Evolutionary conservation across 2,329 filamentous ascomycete species (phyloP), one percentile per base, ranked within the genome.

Genomic region (Tolypocladium guangdongense): DNA sequence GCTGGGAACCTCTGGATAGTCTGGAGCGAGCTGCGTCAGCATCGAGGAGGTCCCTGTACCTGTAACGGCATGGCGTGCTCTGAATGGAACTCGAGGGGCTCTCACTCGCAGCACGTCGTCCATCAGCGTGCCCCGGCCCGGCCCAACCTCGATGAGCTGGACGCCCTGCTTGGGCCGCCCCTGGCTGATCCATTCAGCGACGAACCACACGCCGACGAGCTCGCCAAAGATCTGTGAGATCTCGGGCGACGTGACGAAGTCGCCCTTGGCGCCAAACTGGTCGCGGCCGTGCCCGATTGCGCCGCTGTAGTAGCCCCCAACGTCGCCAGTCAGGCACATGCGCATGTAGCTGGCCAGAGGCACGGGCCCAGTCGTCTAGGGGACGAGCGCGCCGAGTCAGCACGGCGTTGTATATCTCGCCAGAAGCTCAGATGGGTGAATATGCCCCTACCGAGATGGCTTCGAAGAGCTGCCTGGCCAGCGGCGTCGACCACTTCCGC

Each of bases 151-250:
- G 64, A 99, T 90, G 58, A 99, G 76, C 66, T 96, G 87, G 18
- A 96, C 84, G 30, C 88, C 89, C 33, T 79, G 76, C 56, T 74
- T 81, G 53, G 81, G 87, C 56, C 78, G 79, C 18, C 90, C 91
- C 68, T 99, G 93, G 41, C 87, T 86, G 68, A 97, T 88, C 92
- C 93, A 99, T 76, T 99, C 93, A 43, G 92, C 85, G 51, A 97
- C 86, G 57, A 96, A 85, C 93, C 93, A 99, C 61, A 99, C 82
- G 5, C 90, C 93, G 54, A 97, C 77, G 32, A 99, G 78, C 72
- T 99, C 93, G 27, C 93, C 93, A 71, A 99, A 99, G 14, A 97
- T 81, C 67, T 97, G 93, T 1, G 91, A 96, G 62, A 99, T 97
- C 70, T 99, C 93, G 0, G 93, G 93, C 0, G 91, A 96, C 0